Conservation (phyloP, 2,329 filamentous ascomycete genomes). For the Penicillium sp. region DNA sequence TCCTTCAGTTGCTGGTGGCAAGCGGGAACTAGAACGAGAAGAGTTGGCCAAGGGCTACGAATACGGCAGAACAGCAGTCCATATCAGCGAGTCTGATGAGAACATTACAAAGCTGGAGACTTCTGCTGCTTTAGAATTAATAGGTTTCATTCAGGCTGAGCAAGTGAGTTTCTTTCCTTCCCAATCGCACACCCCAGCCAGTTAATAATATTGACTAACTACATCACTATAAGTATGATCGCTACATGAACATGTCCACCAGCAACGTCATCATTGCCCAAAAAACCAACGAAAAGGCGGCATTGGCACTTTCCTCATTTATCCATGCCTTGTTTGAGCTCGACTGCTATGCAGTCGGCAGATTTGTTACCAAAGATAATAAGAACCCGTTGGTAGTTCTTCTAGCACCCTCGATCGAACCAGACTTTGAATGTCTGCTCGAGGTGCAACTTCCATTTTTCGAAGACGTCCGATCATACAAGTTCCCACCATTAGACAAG, state of each 20-base stretch:
- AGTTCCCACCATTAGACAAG: slow-evolving; percentile 83
- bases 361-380: slow-evolving; percentile 78
- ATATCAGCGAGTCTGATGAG: slow-evolving; percentile 79
- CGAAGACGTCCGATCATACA: slow-evolving; percentile 86
- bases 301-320: slow-evolving; percentile 80
- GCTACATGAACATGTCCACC: slow-evolving; percentile 80
- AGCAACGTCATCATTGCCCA: slow-evolving; percentile 73
- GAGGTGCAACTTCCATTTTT: slow-evolving; percentile 89
- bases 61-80: slow-evolving; percentile 87
- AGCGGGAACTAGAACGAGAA: slow-evolving; percentile 75
- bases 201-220: slow-evolving; percentile 3
- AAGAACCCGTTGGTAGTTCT: slow-evolving; percentile 74
- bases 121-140: slow-evolving; percentile 67
- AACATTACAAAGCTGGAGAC: slow-evolving; percentile 88
- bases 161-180: slow-evolving; percentile 50
- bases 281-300: slow-evolving; percentile 74
- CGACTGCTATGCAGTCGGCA: slow-evolving; percentile 79
- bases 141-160: slow-evolving; percentile 76
- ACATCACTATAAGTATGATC: slow-evolving; percentile 61
- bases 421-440: slow-evolving; percentile 77
- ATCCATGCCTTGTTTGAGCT: slow-evolving; percentile 83
- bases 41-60: slow-evolving; percentile 88
- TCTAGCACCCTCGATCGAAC: slow-evolving; percentile 74
- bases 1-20: slow-evolving; percentile 68
- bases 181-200: background rate